These are phyloP conservation scores for Crepidotus variabilis DNA, from an alignment of 768 basidiomycete species.

Conservation along the genomic window DNA sequence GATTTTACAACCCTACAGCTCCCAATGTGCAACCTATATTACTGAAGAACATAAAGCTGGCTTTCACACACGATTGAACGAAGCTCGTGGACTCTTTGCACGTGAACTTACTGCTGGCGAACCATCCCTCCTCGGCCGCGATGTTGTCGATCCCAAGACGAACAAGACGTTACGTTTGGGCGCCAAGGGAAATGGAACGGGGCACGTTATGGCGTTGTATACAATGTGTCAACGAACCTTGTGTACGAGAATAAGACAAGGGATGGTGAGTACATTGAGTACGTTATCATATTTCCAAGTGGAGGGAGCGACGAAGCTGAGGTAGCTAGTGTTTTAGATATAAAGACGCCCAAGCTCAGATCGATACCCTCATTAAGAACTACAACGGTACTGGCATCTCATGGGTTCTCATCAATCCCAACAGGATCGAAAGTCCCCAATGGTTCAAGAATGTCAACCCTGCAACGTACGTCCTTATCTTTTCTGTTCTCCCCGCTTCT, in stretches of 20 bases:
- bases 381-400: conserved; percentile 29
- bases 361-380: conserved; percentile 34
- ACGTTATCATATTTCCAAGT: conserved; percentile 5
- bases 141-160: background rate
- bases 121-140: background rate
- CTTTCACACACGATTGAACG: conserved; percentile 1
- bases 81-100: conserved; percentile 5
- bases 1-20: background rate
- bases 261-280: conserved; percentile 30
- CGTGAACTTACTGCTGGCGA: background rate
- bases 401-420: conserved; percentile 28
- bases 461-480: conserved; percentile 5
- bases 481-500: background rate
- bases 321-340: conserved; percentile 11
- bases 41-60: conserved; percentile 1
- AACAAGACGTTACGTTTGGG: background rate
- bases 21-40: conserved; percentile 1
- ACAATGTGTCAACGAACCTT: conserved; percentile 33
- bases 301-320: background rate
- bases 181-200: background rate
- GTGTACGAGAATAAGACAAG: conserved; percentile 27
- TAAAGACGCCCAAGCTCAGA: conserved; percentile 29
- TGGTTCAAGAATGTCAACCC: conserved; percentile 30
- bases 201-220: background rate
- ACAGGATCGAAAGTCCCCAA: conserved; percentile 29